Evolutionary conservation across 2,329 filamentous ascomycete species (phyloP).

Genomic region (Fusarium protoensiforme): DNA sequence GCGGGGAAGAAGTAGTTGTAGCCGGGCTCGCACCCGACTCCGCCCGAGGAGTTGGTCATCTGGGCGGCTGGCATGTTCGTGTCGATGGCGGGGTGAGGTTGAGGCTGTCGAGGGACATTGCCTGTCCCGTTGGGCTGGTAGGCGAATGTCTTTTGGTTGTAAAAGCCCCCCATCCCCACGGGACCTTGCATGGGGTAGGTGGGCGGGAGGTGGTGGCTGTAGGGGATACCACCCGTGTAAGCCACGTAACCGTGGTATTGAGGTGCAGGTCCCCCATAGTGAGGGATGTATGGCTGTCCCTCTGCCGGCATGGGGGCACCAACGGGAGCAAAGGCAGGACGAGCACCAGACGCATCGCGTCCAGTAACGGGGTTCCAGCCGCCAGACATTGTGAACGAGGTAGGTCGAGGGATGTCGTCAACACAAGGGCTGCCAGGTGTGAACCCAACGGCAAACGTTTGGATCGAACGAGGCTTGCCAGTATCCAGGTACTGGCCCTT

Average conservation of each 20-base stretch:
- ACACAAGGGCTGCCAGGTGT: constrained; percentile 50
- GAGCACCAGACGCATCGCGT: constrained; percentile 48
- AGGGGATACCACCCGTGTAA: constrained; percentile 37
- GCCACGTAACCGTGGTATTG: constrained; percentile 36
- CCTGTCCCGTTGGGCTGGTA: constrained; percentile 53
- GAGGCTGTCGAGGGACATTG: constrained; percentile 52
- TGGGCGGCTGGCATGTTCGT: constrained; percentile 61
- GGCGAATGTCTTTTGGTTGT: constrained; percentile 42
- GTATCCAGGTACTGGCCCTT: constrained; percentile 47
- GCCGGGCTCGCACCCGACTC: constrained; percentile 68
- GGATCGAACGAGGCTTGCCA: constrained; percentile 51
- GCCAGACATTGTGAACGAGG: constrained; percentile 46
- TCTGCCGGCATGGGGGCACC: constrained; percentile 48
- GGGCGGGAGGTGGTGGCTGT: background rate
- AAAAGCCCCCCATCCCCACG: constrained; percentile 37
- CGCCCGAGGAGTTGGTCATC: constrained; percentile 67
- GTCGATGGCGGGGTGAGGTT: constrained; percentile 56
- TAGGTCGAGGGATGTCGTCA: constrained; percentile 15
- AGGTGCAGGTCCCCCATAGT: constrained; percentile 48
- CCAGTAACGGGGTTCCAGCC: constrained; percentile 55
- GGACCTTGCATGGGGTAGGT: constrained; percentile 21
- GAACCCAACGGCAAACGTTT: constrained; percentile 46
- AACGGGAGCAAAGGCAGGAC: constrained; percentile 48
- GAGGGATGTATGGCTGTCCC: constrained; percentile 53
- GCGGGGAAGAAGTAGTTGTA: constrained; percentile 72